Conservation (phyloP, 306 rosid species). For the Cicer bijugum region DNA sequence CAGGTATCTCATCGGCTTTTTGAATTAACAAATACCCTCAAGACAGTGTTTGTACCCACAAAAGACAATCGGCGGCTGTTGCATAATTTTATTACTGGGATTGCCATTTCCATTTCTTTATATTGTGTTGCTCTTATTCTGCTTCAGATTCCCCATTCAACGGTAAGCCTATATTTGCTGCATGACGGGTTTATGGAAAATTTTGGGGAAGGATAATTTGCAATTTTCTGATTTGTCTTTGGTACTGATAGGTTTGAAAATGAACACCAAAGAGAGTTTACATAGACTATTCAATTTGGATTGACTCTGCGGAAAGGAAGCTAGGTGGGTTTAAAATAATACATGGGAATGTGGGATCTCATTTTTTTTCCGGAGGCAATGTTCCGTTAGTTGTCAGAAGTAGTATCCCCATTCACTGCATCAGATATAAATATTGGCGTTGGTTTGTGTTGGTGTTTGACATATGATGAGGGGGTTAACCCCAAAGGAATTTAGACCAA, state of each 20-base stretch:
- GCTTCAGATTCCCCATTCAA: conserved; percentile 65
- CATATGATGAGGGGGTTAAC: conserved; percentile 44
- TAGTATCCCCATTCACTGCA: conserved; percentile 40
- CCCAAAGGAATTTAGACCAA: conserved; percentile 46
- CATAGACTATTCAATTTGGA: conserved; percentile 48
- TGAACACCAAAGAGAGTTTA: conserved; percentile 45
- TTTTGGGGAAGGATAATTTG: conserved; percentile 7
- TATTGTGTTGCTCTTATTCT: conserved; percentile 70
- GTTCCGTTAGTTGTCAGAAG: conserved; percentile 46
- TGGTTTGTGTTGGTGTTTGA: conserved; percentile 45
- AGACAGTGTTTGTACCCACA: conserved; percentile 78
- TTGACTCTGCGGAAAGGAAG: conserved; percentile 50
- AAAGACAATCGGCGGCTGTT: conserved; percentile 84
- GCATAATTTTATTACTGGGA: conserved; percentile 77
- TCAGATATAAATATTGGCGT: conserved; percentile 45
- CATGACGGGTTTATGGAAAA: conserved; percentile 18
- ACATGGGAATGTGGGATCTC: conserved; percentile 49
- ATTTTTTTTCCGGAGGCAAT: conserved; percentile 42
- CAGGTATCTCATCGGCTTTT: conserved; percentile 91
- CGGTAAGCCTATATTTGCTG: conserved; percentile 55
- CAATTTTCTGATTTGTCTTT: conserved; percentile 16
- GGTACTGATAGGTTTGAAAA: conserved; percentile 56
- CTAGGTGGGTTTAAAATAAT: conserved; percentile 50
- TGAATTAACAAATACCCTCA: conserved; percentile 86
- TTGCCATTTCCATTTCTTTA: conserved; percentile 59